Base-by-base conservation (phyloP, 352 stramenopile genomes). In the Stephanocyclus meneghinianus region DNA sequence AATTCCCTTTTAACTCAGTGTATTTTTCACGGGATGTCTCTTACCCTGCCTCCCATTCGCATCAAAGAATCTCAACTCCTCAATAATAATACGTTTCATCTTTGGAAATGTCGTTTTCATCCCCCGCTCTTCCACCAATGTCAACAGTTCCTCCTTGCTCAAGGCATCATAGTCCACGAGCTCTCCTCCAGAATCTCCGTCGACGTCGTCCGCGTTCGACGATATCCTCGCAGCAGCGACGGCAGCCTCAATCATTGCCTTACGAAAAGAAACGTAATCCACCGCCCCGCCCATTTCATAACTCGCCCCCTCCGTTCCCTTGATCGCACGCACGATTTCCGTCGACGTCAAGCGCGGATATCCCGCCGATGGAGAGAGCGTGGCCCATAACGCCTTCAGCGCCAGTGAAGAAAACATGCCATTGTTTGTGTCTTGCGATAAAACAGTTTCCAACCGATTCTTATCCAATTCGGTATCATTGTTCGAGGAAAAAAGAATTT, bases 51-150 rank as follows among this genome's bases (percentile, higher is more conserved):
- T 67, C 0, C 70, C 76, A 67, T 83, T 51, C 2, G 55, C 62
- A 73, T 83, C 70, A 71, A 72, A 83, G 29, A 83, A 83, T 3
- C 76, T 53, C 21, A 83, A 70, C 50, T 83, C 76, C 61, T 83
- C 76, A 63, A 83, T 83, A 59, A 79, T 80, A 59, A 80, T 75
- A 13, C 76, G 50, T 47, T 75, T 74, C 76, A 83, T 73, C 26
- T 72, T 78, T 48, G 71, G 70, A 72, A 76, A 81, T 2, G 21
- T 60, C 10, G 59, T 70, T 9, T 66, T 79, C 73, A 85, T 85
- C n/a, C 57, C 65, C 18, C 78, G 45, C 18, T 76, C 56, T 0
- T 29, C 44, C 45, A 51, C 68, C 16, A 74, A 42, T 57, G 60
- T 59, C 67, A 82, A 61, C 44, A 85, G 57, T 50, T 85, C 78